These are phyloP conservation scores for Yamadazyma jaroonii DNA, from an alignment of 1,139 yeast species.

Conservation along the genomic window DNA sequence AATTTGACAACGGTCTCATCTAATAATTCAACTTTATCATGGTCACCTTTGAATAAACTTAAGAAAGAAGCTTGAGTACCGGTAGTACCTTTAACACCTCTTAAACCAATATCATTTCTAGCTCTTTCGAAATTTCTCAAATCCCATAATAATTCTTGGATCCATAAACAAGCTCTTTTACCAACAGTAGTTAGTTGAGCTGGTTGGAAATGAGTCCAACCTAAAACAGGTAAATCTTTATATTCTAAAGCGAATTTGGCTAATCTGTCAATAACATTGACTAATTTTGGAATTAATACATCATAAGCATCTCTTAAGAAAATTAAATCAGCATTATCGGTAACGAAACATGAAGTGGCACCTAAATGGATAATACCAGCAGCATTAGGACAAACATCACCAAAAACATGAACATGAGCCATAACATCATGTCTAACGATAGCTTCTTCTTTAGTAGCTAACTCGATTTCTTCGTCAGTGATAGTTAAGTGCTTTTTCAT, in stretches of 20 bases:
- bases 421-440: constrained; percentile 98
- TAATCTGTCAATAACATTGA: constrained; percentile 90
- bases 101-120: constrained; percentile 90
- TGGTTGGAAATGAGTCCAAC: constrained; percentile 99
- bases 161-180: constrained; percentile 96
- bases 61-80: constrained; percentile 98
- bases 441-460: constrained; percentile 91
- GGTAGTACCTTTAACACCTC: constrained; percentile 99
- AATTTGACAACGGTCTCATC: constrained; percentile 92
- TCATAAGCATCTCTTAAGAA: constrained; percentile 96
- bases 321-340: constrained; percentile 97
- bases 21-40: constrained; percentile 88
- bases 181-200: constrained; percentile 99
- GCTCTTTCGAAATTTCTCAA: constrained; percentile 94
- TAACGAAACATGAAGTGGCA: constrained; percentile 96
- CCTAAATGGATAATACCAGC: constrained; percentile 98
- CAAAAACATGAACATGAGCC: constrained; percentile 98
- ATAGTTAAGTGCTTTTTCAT: constrained; percentile 74
- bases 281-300: constrained; percentile 87
- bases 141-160: constrained; percentile 98
- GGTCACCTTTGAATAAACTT: constrained; percentile 93
- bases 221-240: constrained; percentile 95
- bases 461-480: constrained; percentile 89
- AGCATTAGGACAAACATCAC: constrained; percentile 90
- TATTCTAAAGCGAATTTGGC: constrained; percentile 83